phyloP scores from a whole-genome alignment of 1,139 yeast species.

The Candida sanyaensis region DNA sequence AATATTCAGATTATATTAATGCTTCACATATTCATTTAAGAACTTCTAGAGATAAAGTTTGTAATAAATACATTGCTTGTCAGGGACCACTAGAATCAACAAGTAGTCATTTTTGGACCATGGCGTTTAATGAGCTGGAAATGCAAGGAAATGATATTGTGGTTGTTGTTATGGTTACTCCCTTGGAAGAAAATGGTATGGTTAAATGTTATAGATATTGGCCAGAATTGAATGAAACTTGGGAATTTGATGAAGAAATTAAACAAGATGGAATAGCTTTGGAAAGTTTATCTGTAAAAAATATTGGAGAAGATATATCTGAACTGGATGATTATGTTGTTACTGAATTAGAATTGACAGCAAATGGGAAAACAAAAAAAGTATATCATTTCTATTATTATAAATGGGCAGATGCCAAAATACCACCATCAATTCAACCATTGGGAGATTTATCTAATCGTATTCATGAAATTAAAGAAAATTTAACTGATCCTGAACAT shows the following conservation, averaged over 20 bases:
- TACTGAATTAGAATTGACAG: slow-evolving; percentile 29
- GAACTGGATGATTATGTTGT: slow-evolving; percentile 27
- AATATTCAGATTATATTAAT: slow-evolving; percentile 37
- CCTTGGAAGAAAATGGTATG: slow-evolving; percentile 58
- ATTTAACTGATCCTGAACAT: neutral
- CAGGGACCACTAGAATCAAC: slow-evolving; percentile 70
- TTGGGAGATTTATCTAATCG: slow-evolving; percentile 32
- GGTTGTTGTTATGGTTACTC: slow-evolving; percentile 85
- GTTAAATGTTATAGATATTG: slow-evolving; percentile 79
- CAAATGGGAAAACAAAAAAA: slow-evolving; percentile 26
- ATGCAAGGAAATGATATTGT: slow-evolving; percentile 40
- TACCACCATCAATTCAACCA: slow-evolving; percentile 44
- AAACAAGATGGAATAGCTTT: slow-evolving; percentile 26
- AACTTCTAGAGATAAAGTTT: slow-evolving; percentile 4
- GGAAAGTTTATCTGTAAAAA: slow-evolving; percentile 22
- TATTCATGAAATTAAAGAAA: slow-evolving; percentile 18
- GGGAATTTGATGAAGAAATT: slow-evolving; percentile 23
- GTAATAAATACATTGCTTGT: slow-evolving; percentile 36
- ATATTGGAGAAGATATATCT: slow-evolving; percentile 19
- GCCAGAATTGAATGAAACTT: slow-evolving; percentile 41
- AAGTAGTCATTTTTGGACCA: slow-evolving; percentile 78
- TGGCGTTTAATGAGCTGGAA: slow-evolving; percentile 59
- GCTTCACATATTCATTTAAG: slow-evolving; percentile 35
- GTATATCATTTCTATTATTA: slow-evolving; percentile 57
- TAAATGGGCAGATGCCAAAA: slow-evolving; percentile 59